Evolutionary conservation across 1,139 yeast genomes (phyloP), one percentile per base, ranked within the genome.

Genomic region (Geotrichum restrictum): DNA sequence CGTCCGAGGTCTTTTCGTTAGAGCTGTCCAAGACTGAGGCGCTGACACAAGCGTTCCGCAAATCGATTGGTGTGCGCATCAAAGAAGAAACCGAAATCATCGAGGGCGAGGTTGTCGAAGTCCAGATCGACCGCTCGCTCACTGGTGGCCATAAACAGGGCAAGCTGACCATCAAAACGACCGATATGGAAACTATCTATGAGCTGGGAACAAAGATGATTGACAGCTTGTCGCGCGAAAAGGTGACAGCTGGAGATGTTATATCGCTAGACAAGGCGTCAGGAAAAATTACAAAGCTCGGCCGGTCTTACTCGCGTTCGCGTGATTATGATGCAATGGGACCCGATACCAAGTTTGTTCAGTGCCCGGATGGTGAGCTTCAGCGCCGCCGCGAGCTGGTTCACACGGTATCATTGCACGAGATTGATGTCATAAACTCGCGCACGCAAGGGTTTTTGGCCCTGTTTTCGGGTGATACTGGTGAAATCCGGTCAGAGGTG

Each of bases 301-400:
- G 99, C 56, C 83, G 96, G 68, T 89, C 97, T 1, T 93, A 88
- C 70, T 84, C 98, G 10, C 80, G 98, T 62, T 95, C 98, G 3
- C 79, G 98, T 67, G 98, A 94, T 71, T 94, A 93, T 70, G 99
- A 94, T 71, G 98, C 98, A 40, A 93, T 93, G 97, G 98, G 98
- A 5, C 95, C 97, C 45, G 98, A 94, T 64, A 89, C 97, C 40
- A 89, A 88, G 70, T 94, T 93, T 70, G 96, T 94, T 49, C 97
- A 93, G 70, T 88, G 97, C 69, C 99, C 99, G 33, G 98, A 93
- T 70, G 99, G 99, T 48, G 99, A 94, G 75, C 78, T 94, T 66
- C 98, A 94, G 73, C 87, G 88, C 66, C 82, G 98, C 64, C 88
- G 88, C 66, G 95, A 91, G 66, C 95, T 89, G 14, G 96, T 89